Base-by-base conservation (phyloP, 1,139 yeast species). In the Suzukiozyma palmioleophila region DNA sequence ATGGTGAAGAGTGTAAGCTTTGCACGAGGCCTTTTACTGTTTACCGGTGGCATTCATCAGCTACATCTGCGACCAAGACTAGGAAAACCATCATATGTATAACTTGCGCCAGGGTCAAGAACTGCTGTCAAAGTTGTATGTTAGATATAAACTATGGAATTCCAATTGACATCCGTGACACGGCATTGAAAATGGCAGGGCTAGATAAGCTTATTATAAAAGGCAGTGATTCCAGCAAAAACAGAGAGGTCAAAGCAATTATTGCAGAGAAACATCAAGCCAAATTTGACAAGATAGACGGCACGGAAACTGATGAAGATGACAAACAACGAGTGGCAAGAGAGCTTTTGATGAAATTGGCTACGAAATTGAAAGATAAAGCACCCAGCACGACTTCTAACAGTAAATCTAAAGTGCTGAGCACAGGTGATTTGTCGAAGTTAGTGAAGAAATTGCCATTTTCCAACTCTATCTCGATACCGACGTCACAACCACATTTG, bases 51-150 rank as follows among this genome's bases (percentile, higher is more conserved):
- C 75, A 74, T 15, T 37, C 62, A 67, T 8, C 54, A 62, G 8
- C 50, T 9, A 33, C 56, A 33, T 62, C 68, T 31, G 56, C 67
- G 3, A 57, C 55, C 34, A 64, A 68, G 42, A 54, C 70, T 38
- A 69, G 69, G 43, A 76, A 73, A 49, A 80, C 86, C 5, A 61
- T 75, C 4, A 76, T 88, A 16, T 89, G 98, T 59, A 57, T 66
- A 30, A 80, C 90, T 0, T 92, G 98, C 62, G 82, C 97, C 1
- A 66, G 79, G 33, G 77, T 83, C 36, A 75, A 83, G 47, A 84
- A 86, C 60, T 84, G 95, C 48, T 92, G 98, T 54, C 97, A 92
- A 57, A 64, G 81, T 16, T 92, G 98, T 57, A 75, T 88, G 78
- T 62, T 85, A 33, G 97, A 92, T 62, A 66, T 88, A 37, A 77